Base-by-base conservation (phyloP, 257 asterid species). In the Dorcoceras hygrometricum region DNA sequence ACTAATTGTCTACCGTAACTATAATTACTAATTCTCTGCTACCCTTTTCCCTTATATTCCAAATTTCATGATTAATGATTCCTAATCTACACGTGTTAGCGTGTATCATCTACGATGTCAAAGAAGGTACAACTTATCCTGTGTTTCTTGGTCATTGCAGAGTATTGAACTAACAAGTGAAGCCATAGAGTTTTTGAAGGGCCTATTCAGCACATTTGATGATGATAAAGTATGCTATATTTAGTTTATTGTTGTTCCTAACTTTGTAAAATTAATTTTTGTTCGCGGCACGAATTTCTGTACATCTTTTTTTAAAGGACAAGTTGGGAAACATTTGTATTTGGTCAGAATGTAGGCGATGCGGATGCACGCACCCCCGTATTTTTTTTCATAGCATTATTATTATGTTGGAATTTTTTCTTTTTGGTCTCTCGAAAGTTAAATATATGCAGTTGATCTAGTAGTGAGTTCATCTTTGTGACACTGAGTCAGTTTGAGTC, bases 91-190 rank as follows among this genome's bases (percentile, higher is more conserved):
- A 39, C 19, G 26, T 50, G 27, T 66, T 57, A 60, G 74, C 27
- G 28, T 67, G n/a, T n/a, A 57, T 55, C 63, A 27, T 57, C 36
- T 14, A 19, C 48, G 34, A 66, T 39, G 63, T 28, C 53, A 3
- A 24, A 66, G 22, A 61, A 58, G 54, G 59, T 71, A 6, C 27
- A 36, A 48, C 56, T 19, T 69, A 32, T 65, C 71, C 48, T 54
- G 61, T 63, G 70, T 18, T 51, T 69, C 46, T 71, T 58, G 65
- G 63, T 58, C 62, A 75, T 81, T 84, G 92, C 96, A 94, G 99
- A 88, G 88, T 83, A 74, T 88, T 87, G 97, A 94, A 82, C 73
- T 94, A 84, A 88, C 99, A 19, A 90, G 97, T 73, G 99, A 94
- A 88, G 95, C 97, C 16, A 79, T 80, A 66, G 97, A 94, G 86